A percentile compares a stretch with the other conserved stretches of the same genome.
These are phyloP conservation scores for Annulohypoxylon maeteangense DNA, from an alignment of 495 filamentous ascomycete species.

Conservation along the genomic window DNA sequence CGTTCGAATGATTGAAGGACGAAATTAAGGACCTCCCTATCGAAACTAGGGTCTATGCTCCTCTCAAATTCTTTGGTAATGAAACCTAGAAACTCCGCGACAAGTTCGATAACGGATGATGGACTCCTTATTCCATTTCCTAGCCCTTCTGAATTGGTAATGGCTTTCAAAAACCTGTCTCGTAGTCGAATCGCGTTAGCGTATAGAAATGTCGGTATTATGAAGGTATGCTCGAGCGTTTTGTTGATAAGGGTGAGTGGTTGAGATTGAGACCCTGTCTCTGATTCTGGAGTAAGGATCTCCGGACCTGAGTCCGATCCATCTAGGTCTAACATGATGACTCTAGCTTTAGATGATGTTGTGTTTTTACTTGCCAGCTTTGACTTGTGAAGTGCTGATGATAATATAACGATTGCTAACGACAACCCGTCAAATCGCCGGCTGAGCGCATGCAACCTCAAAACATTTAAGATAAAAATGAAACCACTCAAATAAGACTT, in stretches of 20 bases:
- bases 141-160: constrained; percentile 81
- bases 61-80: constrained; percentile 78
- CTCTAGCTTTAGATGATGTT: background rate
- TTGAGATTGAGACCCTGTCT: constrained; percentile 53
- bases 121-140: constrained; percentile 84
- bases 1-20: constrained; percentile 84
- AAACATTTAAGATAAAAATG: background rate
- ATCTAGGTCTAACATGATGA: constrained; percentile 40
- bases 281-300: constrained; percentile 36
- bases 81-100: constrained; percentile 81
- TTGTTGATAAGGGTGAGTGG: constrained; percentile 82
- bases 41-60: constrained; percentile 77
- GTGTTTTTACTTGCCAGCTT: background rate
- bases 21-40: constrained; percentile 78
- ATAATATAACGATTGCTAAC: background rate
- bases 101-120: constrained; percentile 80
- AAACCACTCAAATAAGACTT: background rate
- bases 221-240: constrained; percentile 83
- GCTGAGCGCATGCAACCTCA: background rate
- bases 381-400: background rate
- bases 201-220: constrained; percentile 85
- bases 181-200: constrained; percentile 84
- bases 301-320: constrained; percentile 43
- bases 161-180: constrained; percentile 76
- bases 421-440: background rate